Percentiles rank a stretch among this genome's conserved stretches.
These are phyloP conservation scores for Syzygium grande DNA, from an alignment of 345 rosid species.

Conservation along the genomic window DNA sequence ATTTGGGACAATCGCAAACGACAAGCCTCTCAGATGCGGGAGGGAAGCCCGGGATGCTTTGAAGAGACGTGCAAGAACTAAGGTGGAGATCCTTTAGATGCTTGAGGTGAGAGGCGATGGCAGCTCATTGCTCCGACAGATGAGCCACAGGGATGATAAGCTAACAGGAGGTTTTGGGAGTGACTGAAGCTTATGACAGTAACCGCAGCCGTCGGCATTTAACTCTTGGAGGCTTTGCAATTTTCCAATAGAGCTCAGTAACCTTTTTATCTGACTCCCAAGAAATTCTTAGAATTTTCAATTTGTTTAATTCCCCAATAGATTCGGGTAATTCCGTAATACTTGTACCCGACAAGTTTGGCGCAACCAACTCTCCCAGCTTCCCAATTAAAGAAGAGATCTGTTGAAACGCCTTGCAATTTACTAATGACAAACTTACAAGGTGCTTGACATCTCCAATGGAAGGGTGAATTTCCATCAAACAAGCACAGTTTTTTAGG, in stretches of 20 bases:
- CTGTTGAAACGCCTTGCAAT: too few relatives aligned
- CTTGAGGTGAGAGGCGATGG: too few relatives aligned
- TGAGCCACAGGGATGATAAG: too few relatives aligned
- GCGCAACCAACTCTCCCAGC: not conserved
- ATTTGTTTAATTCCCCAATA: not conserved
- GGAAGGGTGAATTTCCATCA: not conserved
- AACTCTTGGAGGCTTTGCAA: not conserved
- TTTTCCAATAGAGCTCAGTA: not conserved
- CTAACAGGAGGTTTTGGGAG: too few relatives aligned
- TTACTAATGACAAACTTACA: too few relatives aligned
- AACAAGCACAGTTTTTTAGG: not conserved
- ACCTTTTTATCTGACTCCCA: not conserved
- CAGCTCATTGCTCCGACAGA: too few relatives aligned
- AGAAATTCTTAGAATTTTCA: not conserved
- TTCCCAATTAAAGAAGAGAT: not conserved
- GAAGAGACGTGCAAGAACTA: too few relatives aligned
- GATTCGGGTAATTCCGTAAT: not conserved
- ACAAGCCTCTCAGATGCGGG: not conserved
- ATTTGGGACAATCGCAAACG: not conserved
- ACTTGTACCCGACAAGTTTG: not conserved
- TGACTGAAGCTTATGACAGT: too few relatives aligned
- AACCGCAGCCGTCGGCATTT: not conserved
- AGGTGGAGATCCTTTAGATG: too few relatives aligned
- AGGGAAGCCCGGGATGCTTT: too few relatives aligned
- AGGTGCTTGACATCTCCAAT: not conserved